Conservation (phyloP, 1,284 basidiomycete species). For the Puccinia hordei region DNA sequence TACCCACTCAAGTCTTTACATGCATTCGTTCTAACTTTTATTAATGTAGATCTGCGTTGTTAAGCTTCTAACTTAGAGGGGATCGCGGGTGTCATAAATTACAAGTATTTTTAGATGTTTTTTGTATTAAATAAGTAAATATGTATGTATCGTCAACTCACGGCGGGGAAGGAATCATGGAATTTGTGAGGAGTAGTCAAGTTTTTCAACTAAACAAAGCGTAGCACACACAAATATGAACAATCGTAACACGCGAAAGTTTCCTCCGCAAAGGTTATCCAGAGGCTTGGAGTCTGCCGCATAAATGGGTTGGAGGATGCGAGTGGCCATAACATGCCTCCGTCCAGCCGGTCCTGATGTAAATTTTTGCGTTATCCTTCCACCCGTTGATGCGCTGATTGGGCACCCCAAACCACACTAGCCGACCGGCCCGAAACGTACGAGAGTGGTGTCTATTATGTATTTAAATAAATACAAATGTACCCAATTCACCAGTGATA, state of each 20-base stretch:
- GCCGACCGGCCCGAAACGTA: too few relatives aligned
- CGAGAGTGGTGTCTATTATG: neutral
- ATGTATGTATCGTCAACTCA: constrained; percentile 1
- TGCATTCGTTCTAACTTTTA: neutral
- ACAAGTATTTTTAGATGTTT: neutral
- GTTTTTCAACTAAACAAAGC: neutral
- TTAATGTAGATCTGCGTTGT: constrained; percentile 3
- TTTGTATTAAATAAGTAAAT: too few relatives aligned
- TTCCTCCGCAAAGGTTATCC: neutral
- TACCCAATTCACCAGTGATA: constrained; percentile 3
- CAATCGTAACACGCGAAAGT: neutral
- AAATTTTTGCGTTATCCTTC: neutral
- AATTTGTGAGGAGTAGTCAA: neutral
- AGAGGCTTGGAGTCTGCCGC: neutral
- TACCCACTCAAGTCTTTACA: constrained; percentile 9
- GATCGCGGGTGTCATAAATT: neutral
- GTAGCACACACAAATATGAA: too few relatives aligned
- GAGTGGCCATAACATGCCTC: neutral
- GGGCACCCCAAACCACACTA: neutral
- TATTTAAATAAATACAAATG: too few relatives aligned
- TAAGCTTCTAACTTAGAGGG: neutral
- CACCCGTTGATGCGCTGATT: neutral
- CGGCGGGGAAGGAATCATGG: neutral
- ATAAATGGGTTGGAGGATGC: neutral
- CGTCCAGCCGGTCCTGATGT: neutral